phyloP scores from a whole-genome alignment of 345 rosid species.

The Turnera subulata region DNA sequence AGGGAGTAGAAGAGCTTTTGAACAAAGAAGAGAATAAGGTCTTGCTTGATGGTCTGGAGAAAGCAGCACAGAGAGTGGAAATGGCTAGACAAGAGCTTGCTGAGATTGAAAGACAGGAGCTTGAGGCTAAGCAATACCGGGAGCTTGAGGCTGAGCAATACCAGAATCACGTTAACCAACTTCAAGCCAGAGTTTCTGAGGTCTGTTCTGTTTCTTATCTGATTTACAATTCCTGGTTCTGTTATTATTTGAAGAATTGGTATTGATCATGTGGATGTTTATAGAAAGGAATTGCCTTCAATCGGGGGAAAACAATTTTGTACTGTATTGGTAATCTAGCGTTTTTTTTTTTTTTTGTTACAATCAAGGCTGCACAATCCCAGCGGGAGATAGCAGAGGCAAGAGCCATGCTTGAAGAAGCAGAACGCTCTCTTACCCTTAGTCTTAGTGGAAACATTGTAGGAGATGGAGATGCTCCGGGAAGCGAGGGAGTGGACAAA shows the following conservation, averaged over 20 bases:
- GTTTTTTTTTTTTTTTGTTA: not conserved
- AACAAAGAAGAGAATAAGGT: constrained; percentile 64
- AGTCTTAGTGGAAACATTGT: constrained; percentile 7
- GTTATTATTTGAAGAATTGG: too few species aligned
- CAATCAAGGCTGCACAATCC: constrained; percentile 65
- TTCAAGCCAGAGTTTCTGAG: constrained; percentile 67
- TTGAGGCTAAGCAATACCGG: constrained; percentile 54
- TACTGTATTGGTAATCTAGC: not conserved
- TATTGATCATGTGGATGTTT: not conserved
- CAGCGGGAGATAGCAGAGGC: constrained; percentile 73
- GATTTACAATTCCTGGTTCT: too few species aligned
- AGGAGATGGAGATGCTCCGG: constrained; percentile 1
- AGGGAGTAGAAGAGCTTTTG: constrained; percentile 64
- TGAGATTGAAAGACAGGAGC: constrained; percentile 70
- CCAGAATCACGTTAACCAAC: constrained; percentile 50
- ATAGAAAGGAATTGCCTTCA: not conserved
- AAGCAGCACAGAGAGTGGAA: constrained; percentile 72
- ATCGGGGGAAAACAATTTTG: not conserved
- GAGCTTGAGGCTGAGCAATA: too few species aligned
- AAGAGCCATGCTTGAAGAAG: constrained; percentile 71
- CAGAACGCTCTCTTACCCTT: constrained; percentile 47
- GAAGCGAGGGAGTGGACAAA: constrained; percentile 27
- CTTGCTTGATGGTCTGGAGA: constrained; percentile 71
- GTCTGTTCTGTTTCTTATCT: constrained; percentile 25
- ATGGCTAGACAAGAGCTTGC: constrained; percentile 61